A percentile compares a stretch with the other conserved stretches of the same genome.
These are phyloP conservation scores for Kuraishia borneana DNA, from an alignment of 805 yeast species.

Conservation along the genomic window DNA sequence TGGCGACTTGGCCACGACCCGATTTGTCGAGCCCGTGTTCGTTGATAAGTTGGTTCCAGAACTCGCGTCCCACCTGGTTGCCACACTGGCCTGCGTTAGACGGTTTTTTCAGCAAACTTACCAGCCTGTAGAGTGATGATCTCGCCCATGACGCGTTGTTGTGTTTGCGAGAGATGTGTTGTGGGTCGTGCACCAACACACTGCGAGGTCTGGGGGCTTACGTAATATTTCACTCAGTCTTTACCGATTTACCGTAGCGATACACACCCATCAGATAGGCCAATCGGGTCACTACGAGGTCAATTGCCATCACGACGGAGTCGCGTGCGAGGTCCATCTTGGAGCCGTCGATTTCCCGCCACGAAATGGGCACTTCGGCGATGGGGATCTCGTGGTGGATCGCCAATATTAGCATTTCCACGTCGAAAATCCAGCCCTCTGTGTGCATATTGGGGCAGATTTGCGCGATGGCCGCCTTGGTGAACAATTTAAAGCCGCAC, in stretches of 20 bases:
- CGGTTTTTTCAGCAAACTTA: constrained; percentile 9
- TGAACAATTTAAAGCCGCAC: constrained; percentile 93
- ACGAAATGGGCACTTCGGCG: constrained; percentile 74
- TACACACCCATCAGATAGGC: constrained; percentile 85
- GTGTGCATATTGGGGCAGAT: constrained; percentile 91
- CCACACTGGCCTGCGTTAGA: constrained; percentile 74
- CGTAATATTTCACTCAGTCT: not conserved
- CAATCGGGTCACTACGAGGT: constrained; percentile 78
- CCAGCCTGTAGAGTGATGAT: constrained; percentile 60
- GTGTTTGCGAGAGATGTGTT: not conserved
- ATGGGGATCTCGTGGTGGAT: constrained; percentile 56
- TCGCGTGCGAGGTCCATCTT: constrained; percentile 89
- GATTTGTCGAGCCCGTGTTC: constrained; percentile 64
- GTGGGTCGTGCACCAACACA: not conserved
- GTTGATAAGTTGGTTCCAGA: constrained; percentile 79
- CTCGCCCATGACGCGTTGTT: constrained; percentile 28
- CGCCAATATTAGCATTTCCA: constrained; percentile 79
- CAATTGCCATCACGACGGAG: constrained; percentile 87
- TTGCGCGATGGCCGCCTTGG: constrained; percentile 45
- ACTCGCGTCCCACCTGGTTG: constrained; percentile 85
- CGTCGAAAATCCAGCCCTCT: constrained; percentile 98
- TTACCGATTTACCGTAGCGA: constrained; percentile 3
- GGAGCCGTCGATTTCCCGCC: constrained; percentile 97
- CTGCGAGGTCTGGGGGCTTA: not conserved
- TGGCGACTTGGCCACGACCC: constrained; percentile 5